These are phyloP conservation scores for Logfia minima DNA, from an alignment of 129 eudicot genomes.

Conservation along the genomic window DNA sequence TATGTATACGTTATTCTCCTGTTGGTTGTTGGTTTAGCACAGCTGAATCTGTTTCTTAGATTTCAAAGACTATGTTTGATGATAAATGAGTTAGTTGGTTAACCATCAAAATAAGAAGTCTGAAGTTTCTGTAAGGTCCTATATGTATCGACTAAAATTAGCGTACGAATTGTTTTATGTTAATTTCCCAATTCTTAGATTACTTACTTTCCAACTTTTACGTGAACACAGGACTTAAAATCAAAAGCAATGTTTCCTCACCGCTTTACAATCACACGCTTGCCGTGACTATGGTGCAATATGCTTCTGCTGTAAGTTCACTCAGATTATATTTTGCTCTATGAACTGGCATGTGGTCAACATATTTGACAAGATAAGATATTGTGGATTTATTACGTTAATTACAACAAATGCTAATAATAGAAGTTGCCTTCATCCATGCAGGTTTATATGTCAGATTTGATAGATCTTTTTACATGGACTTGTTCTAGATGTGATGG, in stretches of 20 bases:
- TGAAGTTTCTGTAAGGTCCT: not conserved
- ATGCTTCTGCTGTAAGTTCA: constrained; percentile 84
- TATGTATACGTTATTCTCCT: too few relatives aligned
- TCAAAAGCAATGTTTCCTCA: constrained; percentile 33
- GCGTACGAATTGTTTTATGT: not conserved
- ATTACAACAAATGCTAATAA: not conserved
- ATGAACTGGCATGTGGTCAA: not conserved
- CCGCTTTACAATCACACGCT: constrained; percentile 73
- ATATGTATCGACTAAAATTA: not conserved
- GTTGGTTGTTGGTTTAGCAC: too few relatives aligned
- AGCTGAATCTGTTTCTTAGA: not conserved
- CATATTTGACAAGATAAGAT: not conserved
- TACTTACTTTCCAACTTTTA: not conserved
- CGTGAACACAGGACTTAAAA: constrained; percentile 50
- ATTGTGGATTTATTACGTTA: not conserved
- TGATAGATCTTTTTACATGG: constrained; percentile 84
- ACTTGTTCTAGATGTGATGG: constrained; percentile 89
- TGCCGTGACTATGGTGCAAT: constrained; percentile 74
- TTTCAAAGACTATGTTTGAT: not conserved
- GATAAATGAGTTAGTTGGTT: not conserved
- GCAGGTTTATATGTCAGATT: constrained; percentile 88
- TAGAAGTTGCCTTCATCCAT: not conserved
- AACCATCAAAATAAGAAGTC: not conserved
- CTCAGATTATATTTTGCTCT: not conserved
- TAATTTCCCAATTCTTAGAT: not conserved